Percentiles rank a stretch among this genome's conserved stretches.
Conservation (phyloP, 345 rosid species). For the Abelmoschus esculentus region DNA sequence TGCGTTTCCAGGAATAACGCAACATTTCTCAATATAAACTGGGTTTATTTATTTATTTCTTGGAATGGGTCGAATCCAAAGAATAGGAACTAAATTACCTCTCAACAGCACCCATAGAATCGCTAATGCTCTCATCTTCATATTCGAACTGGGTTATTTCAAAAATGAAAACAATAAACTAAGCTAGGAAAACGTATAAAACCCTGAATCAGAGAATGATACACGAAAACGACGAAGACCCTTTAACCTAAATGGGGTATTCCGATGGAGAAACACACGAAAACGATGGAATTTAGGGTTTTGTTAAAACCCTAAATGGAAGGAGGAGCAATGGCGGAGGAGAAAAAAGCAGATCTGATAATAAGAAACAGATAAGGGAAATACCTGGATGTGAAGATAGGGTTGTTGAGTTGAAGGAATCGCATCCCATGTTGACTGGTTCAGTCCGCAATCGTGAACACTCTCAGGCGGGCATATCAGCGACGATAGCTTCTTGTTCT, state of each 20-base stretch:
- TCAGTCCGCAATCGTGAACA: constrained; percentile 64
- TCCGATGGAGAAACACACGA: constrained; percentile 21
- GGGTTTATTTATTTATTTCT: no score
- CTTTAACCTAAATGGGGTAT: constrained; percentile 48
- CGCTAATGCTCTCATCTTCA: constrained; percentile 56
- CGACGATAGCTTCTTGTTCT: constrained; percentile 60
- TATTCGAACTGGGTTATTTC: constrained; percentile 31
- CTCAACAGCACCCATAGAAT: constrained; percentile 45
- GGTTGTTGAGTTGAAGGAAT: constrained; percentile 25
- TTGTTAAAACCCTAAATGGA: constrained; percentile 30
- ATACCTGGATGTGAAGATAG: constrained; percentile 25
- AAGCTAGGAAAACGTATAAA: not conserved
- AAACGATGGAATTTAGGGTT: constrained; percentile 51
- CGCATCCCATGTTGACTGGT: constrained; percentile 99
- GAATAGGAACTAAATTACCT: constrained; percentile 41
- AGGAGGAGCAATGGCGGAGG: not conserved
- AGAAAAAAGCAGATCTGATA: constrained; percentile 29
- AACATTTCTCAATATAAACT: constrained; percentile 5
- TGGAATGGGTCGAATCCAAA: no score
- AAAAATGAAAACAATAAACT: constrained; percentile 4
- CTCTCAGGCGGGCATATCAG: constrained; percentile 26
- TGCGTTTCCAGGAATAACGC: constrained; percentile 18
- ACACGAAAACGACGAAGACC: constrained; percentile 31
- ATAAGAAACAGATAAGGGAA: not conserved
- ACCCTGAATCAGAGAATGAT: constrained; percentile 9